Conservation (phyloP, 306 rosid species). For the Sophora flavescens region DNA sequence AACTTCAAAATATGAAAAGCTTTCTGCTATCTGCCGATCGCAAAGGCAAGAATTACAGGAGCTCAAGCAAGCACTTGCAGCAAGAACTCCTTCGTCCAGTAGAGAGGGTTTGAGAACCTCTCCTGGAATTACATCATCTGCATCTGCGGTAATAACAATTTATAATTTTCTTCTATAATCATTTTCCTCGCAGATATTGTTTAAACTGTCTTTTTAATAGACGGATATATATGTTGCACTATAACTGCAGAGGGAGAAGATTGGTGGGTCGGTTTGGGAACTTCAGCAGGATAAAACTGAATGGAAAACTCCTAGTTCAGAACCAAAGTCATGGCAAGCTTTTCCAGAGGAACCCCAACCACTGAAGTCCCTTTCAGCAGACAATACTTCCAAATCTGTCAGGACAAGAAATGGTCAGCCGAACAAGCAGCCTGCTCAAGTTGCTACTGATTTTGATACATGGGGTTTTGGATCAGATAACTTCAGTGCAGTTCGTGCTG, state of each 20-base stretch:
- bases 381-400: constrained; percentile 67
- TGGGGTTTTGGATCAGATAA: constrained; percentile 90
- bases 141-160: constrained; percentile 58
- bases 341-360: constrained; percentile 69
- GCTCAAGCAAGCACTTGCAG: constrained; percentile 83
- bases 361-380: constrained; percentile 54
- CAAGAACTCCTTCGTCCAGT: constrained; percentile 73
- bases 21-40: constrained; percentile 92
- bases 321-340: constrained; percentile 80
- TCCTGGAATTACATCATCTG: constrained; percentile 55
- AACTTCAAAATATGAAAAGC: constrained; percentile 88
- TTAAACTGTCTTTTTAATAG: constrained; percentile 16
- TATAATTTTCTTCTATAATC: constrained; percentile 14
- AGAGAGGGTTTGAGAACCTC: constrained; percentile 61
- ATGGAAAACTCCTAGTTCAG: constrained; percentile 63
- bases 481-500: constrained; percentile 64
- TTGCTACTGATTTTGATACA: constrained; percentile 60
- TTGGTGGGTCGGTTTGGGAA: constrained; percentile 52
- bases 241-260: constrained; percentile 43
- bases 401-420: constrained; percentile 71
- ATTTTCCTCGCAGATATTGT: constrained; percentile 25
- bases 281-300: constrained; percentile 60
- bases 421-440: constrained; percentile 59
- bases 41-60: constrained; percentile 97
- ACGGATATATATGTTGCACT: neutral